Evolutionary conservation across 352 stramenopile genomes (phyloP).

Genomic region (Phytophthora tubulina): DNA sequence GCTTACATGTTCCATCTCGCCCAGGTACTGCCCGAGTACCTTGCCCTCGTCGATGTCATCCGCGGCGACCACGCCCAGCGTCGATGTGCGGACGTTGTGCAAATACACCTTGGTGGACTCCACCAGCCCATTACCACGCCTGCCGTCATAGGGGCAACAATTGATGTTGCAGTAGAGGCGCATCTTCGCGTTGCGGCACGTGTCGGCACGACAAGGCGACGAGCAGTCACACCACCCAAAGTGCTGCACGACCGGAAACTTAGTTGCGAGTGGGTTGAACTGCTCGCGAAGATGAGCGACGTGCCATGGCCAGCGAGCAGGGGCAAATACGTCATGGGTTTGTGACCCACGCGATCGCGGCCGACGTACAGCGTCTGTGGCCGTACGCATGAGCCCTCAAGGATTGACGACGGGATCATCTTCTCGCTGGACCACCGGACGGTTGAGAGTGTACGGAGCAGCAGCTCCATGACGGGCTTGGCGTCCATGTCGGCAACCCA

Average conservation of each 20-base stretch:
- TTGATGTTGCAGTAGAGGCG: too few relatives aligned
- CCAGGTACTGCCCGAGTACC: conserved; percentile 15
- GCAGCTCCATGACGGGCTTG: background rate
- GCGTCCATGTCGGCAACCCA: background rate
- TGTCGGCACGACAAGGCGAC: too few relatives aligned
- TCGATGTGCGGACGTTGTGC: too few relatives aligned
- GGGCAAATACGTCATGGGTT: background rate
- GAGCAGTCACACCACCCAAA: too few relatives aligned
- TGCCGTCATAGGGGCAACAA: too few relatives aligned
- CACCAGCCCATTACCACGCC: too few relatives aligned
- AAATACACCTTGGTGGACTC: too few relatives aligned
- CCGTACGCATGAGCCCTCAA: background rate
- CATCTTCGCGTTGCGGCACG: too few relatives aligned
- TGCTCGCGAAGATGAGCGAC: conserved; percentile 9
- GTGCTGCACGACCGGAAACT: too few relatives aligned
- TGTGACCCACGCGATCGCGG: background rate
- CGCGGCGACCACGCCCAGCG: too few relatives aligned
- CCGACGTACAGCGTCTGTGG: background rate
- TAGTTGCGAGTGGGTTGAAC: background rate
- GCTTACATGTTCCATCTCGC: conserved; percentile 12
- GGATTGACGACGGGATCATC: background rate
- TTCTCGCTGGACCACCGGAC: background rate
- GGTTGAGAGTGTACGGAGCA: background rate
- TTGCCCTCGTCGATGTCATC: conserved; percentile 1
- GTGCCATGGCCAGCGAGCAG: background rate